Evolutionary conservation across 768 basidiomycete genomes (phyloP).

Genomic region (Boletus edulis): DNA sequence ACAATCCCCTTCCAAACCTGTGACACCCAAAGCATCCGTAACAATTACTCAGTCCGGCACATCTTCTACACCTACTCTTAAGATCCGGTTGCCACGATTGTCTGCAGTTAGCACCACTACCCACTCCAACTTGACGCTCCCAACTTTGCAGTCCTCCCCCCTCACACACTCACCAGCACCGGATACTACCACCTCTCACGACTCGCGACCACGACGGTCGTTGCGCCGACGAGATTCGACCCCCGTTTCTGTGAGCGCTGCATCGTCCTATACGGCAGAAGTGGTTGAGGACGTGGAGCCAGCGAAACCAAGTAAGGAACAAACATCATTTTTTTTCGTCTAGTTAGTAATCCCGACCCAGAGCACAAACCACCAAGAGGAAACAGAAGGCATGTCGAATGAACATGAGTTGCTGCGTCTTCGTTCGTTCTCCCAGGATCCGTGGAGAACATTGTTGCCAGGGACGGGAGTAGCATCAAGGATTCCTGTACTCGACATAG

Average conservation of each 20-base stretch:
- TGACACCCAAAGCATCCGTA: conserved; percentile 33
- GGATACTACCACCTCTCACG: conserved; percentile 18
- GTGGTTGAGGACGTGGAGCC: conserved; percentile 25
- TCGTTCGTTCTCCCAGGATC: neutral
- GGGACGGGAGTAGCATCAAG: conserved; percentile 6
- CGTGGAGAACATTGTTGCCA: neutral
- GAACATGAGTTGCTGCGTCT: conserved; percentile 5
- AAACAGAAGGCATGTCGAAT: conserved; percentile 21
- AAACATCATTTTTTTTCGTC: neutral
- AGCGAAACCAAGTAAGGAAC: conserved; percentile 28
- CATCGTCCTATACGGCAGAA: conserved; percentile 31
- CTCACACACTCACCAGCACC: conserved; percentile 20
- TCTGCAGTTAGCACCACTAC: conserved; percentile 27
- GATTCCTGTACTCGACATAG: conserved; percentile 20
- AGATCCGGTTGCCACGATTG: conserved; percentile 33
- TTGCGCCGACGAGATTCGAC: conserved; percentile 28
- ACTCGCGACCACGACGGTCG: conserved; percentile 29
- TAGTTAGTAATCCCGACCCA: conserved; percentile 5
- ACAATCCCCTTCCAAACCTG: conserved; percentile 21
- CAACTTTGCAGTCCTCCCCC: conserved; percentile 23
- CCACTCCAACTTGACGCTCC: conserved; percentile 19
- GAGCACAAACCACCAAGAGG: conserved; percentile 25
- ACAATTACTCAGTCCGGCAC: conserved; percentile 33
- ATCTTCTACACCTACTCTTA: conserved; percentile 34
- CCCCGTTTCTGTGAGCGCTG: conserved; percentile 30